Evolutionary conservation across 257 asterid species (phyloP).

Genomic region (Jacaranda copaia): DNA sequence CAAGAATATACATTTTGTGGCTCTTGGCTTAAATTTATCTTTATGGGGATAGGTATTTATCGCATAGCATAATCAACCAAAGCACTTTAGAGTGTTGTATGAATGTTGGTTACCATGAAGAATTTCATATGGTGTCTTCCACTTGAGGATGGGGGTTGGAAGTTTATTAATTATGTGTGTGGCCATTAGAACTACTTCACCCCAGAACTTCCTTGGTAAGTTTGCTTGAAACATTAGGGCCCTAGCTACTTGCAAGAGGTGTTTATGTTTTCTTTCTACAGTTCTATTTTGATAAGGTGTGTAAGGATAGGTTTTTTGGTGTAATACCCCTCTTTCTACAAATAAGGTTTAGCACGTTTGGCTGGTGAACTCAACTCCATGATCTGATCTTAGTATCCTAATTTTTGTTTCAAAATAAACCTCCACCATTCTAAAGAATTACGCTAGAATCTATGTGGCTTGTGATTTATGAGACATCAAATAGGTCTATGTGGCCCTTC

Average conservation of each 20-base stretch:
- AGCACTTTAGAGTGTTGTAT: neutral
- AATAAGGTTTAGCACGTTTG: neutral
- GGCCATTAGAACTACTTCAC: neutral
- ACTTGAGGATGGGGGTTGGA: neutral
- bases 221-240: neutral
- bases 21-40: neutral
- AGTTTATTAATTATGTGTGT: conserved; percentile 1
- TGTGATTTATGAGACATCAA: neutral
- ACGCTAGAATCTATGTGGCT: neutral
- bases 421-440: neutral
- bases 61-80: neutral
- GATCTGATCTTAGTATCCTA: neutral
- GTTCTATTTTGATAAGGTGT: neutral
- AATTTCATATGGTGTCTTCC: neutral
- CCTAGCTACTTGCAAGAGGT: neutral
- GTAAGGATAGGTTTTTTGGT: neutral
- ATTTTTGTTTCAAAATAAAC: neutral
- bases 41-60: neutral
- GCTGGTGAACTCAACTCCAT: conserved; percentile 9
- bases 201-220: conserved; percentile 3
- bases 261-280: neutral
- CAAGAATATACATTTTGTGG: neutral
- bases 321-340: neutral
- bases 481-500: neutral
- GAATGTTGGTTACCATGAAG: neutral